Evolutionary conservation across 2,329 filamentous ascomycete genomes (phyloP).

Genomic region (Botrytis pseudocinerea): DNA sequence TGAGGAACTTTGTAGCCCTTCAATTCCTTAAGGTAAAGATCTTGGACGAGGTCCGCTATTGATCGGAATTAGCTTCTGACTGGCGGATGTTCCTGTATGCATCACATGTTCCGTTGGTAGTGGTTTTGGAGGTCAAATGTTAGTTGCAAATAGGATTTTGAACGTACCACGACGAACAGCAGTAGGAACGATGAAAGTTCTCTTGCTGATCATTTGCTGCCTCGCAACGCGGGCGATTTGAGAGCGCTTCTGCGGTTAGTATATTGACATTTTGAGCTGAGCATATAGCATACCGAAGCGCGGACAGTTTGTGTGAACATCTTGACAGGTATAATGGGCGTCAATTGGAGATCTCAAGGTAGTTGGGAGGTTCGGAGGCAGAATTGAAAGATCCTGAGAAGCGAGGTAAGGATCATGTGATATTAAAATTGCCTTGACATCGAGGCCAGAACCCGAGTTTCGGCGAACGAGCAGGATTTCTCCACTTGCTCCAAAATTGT

Average conservation of each 20-base stretch:
- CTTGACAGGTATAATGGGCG: constrained; percentile 26
- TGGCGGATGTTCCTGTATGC: neutral
- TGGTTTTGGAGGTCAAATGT: neutral
- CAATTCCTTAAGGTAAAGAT: constrained; percentile 95
- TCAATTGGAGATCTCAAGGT: constrained; percentile 25
- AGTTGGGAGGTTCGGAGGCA: constrained; percentile 23
- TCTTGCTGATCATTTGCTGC: constrained; percentile 39
- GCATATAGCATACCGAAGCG: constrained; percentile 40
- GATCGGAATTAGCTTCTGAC: constrained; percentile 30
- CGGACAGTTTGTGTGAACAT: constrained; percentile 43
- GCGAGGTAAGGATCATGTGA: constrained; percentile 24
- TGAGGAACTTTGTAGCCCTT: constrained; percentile 88
- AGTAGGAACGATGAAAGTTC: constrained; percentile 42
- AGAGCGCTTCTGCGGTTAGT: constrained; percentile 41
- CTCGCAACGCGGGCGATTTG: constrained; percentile 41
- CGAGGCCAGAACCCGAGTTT: constrained; percentile 7
- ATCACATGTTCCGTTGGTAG: neutral
- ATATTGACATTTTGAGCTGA: constrained; percentile 27
- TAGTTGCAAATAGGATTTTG: constrained; percentile 10
- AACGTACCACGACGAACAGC: constrained; percentile 42
- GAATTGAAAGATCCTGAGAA: constrained; percentile 28
- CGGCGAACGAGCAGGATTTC: constrained; percentile 8
- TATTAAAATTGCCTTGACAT: neutral
- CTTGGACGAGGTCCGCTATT: constrained; percentile 93
- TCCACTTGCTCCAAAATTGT: neutral